Percentiles rank a stretch among this genome's conserved stretches.
These are phyloP conservation scores for Keqinozyma sinolaborantium DNA, from an alignment of 1,139 yeast genomes.

Conservation along the genomic window DNA sequence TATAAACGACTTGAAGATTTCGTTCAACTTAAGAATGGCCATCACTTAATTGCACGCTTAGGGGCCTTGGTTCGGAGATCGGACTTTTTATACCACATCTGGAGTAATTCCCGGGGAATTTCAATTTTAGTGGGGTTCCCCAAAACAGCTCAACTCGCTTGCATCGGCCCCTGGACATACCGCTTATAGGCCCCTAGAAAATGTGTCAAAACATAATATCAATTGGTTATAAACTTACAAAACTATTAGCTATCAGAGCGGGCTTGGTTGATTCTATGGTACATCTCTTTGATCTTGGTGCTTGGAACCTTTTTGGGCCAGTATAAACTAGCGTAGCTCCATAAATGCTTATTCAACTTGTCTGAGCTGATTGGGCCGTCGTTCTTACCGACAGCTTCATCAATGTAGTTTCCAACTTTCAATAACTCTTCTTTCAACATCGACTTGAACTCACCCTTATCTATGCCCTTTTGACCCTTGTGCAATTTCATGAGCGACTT, in stretches of 20 bases:
- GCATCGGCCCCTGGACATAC: too few species aligned
- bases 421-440: conserved; percentile 71
- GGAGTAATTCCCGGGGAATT: neutral
- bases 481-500: conserved; percentile 71
- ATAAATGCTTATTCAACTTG: conserved; percentile 58
- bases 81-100: neutral
- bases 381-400: conserved; percentile 17
- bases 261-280: conserved; percentile 51
- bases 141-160: too few species aligned
- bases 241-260: conserved; percentile 1
- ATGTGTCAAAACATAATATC: too few species aligned
- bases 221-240: neutral
- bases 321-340: conserved; percentile 87
- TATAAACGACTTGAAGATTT: conserved; percentile 15
- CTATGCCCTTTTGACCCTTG: conserved; percentile 78
- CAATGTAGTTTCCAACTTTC: conserved; percentile 75
- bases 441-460: conserved; percentile 80
- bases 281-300: conserved; percentile 78
- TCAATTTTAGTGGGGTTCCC: neutral
- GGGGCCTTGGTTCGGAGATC: neutral
- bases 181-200: too few species aligned
- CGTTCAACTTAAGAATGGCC: conserved; percentile 1
- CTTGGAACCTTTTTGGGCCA: conserved; percentile 96
- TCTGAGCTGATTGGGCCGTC: conserved; percentile 13
- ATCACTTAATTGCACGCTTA: neutral